Evolutionary conservation across 352 stramenopile species (phyloP).

Genomic region (Phytophthora idaei): DNA sequence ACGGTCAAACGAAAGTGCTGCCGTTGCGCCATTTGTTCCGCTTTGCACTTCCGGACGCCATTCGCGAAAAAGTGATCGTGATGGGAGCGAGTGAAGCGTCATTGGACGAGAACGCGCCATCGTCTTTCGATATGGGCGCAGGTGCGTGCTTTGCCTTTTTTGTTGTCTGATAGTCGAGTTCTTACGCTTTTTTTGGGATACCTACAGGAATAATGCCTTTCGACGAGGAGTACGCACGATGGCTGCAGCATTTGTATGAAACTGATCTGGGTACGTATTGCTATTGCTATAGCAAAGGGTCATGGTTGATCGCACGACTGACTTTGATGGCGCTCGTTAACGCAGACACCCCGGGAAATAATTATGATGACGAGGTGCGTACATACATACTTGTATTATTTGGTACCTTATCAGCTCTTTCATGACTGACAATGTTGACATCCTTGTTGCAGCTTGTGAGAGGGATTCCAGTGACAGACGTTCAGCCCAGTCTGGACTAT

Average conservation of each 20-base stretch:
- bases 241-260: constrained; percentile 88
- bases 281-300: not conserved
- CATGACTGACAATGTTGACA: not conserved
- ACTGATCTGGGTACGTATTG: constrained; percentile 72
- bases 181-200: constrained; percentile 8
- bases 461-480: constrained; percentile 35
- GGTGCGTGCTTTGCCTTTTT: constrained; percentile 32
- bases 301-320: constrained; percentile 1
- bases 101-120: constrained; percentile 67
- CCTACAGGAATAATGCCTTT: constrained; percentile 60
- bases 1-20: constrained; percentile 59
- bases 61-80: constrained; percentile 65
- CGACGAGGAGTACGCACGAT: constrained; percentile 87
- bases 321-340: not conserved
- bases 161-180: not conserved
- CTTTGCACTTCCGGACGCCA: constrained; percentile 65
- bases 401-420: not conserved
- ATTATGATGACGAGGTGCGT: constrained; percentile 57
- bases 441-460: constrained; percentile 34
- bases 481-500: constrained; percentile 44
- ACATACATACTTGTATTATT: not conserved
- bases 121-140: constrained; percentile 62
- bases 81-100: constrained; percentile 79
- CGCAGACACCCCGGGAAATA: constrained; percentile 49
- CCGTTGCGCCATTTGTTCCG: constrained; percentile 78